A percentile compares a stretch with the other conserved stretches of the same genome.
phyloP scores from a whole-genome alignment of 192 early-diverging fungal genomes.

The Backusella tuberculispora region DNA sequence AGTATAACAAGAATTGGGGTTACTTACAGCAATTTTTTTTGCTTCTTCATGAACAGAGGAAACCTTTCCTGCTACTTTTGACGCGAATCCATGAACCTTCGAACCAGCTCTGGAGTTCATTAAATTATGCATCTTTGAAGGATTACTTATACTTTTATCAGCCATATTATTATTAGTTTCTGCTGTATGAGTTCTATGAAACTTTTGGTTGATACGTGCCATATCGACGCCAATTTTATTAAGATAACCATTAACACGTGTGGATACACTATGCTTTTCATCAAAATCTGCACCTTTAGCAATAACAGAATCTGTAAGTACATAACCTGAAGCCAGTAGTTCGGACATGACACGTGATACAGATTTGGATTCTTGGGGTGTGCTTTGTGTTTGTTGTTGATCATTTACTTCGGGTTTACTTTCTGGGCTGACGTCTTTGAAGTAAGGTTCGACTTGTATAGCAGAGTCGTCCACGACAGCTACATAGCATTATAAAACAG shows the following conservation, averaged over 20 bases:
- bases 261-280: constrained; percentile 51
- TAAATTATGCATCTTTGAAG: constrained; percentile 42
- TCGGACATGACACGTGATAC: constrained; percentile 59
- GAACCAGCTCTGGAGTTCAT: constrained; percentile 51
- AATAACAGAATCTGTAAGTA: constrained; percentile 59
- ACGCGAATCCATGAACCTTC: constrained; percentile 43
- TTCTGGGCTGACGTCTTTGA: constrained; percentile 12
- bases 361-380: constrained; percentile 36
- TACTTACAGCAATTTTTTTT: constrained; percentile 46
- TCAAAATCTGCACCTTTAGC: constrained; percentile 64
- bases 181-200: constrained; percentile 38
- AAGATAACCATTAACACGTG: constrained; percentile 32
- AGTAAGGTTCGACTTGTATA: constrained; percentile 55
- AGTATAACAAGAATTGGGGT: not conserved
- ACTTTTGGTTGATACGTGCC: constrained; percentile 49
- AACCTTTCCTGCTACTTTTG: constrained; percentile 45
- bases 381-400: constrained; percentile 23
- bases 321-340: constrained; percentile 68
- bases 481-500: not conserved
- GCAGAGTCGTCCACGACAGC: constrained; percentile 59
- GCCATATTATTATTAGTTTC: constrained; percentile 46
- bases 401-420: not conserved
- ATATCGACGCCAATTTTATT: constrained; percentile 23
- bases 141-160: constrained; percentile 41
- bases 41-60: constrained; percentile 55